Evolutionary conservation across 2,329 filamentous ascomycete genomes (phyloP), one percentile per base, ranked within the genome.

Genomic region (Leptoxyphium fumago): DNA sequence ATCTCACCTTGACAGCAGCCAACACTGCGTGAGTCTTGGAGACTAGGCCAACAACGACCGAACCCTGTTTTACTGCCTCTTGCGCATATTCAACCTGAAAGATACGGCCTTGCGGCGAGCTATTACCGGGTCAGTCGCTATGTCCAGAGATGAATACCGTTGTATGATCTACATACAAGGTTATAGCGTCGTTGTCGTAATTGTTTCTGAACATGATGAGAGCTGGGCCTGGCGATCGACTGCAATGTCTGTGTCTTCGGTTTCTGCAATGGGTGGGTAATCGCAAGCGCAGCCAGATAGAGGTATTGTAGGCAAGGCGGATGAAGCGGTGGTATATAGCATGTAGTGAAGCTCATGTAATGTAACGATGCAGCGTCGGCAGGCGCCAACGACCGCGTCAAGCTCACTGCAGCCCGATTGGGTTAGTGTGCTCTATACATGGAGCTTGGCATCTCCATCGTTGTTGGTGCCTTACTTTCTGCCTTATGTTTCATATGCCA

Each of bases 181-280:
- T 98, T 70, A 96, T 88, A 51, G 89, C 94, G 70, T 98, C 91
- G 79, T 98, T 98, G 73, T 98, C 91, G 76, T 98, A 98, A 71
- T 96, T 96, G 76, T 98, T 98, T 70, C 91, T 79, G 73, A 98
- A 98, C 91, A 98, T 96, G 61, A 61, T 80, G 75, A 53, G 50
- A 48, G 51, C 45, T 45, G 41, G 42, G 48, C 38, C 21, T 26
- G 44, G 50, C 44, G 32, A 36, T 36, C 9, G 32, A 26, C 21
- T 26, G 21, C 3, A 26, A 26, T 26, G 21, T 26, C 21, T 26
- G 21, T 26, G 21, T 26, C 4, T 26, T 26, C 21, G 7, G 21
- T 26, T 26, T 26, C 21, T 26, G 21, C 21, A 26, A 7, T 26
- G 21, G 21, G 3, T 7, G 7, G 21, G 21, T 26, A 26, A 7